A percentile compares a stretch with the other conserved stretches of the same genome.
Conservation (phyloP, 2,329 filamentous ascomycete species). For the Colletotrichum gloeosporioides region DNA sequence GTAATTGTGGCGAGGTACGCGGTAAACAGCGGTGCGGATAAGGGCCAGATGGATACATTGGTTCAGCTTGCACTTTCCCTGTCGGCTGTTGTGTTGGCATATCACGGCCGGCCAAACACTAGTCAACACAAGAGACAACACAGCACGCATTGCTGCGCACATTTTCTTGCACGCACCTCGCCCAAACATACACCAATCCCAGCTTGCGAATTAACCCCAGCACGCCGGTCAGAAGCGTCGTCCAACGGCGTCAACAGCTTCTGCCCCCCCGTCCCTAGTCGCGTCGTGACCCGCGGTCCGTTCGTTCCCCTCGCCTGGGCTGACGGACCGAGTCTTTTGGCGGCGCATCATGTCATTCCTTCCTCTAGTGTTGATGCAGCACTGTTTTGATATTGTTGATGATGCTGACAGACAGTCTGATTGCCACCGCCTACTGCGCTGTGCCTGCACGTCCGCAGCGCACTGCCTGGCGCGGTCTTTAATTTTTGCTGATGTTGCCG, state of each 20-base stretch:
- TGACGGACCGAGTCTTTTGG: not conserved
- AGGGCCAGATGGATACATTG: not conserved
- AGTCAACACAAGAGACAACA: slow-evolving; percentile 7
- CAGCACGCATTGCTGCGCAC: not conserved
- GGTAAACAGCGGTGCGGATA: not conserved
- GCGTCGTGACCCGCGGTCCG: not conserved
- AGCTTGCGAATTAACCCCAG: not conserved
- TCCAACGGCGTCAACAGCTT: slow-evolving; percentile 7
- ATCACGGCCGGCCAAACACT: slow-evolving; percentile 10
- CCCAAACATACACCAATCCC: slow-evolving; percentile 11
- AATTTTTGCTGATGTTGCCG: not conserved
- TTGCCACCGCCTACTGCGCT: not conserved
- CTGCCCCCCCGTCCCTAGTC: not conserved
- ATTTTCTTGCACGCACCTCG: slow-evolving; percentile 15
- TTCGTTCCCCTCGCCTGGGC: not conserved
- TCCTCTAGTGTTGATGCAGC: not conserved
- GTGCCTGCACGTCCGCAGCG: not conserved
- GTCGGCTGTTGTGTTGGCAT: slow-evolving; percentile 13
- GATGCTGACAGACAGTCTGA: not conserved
- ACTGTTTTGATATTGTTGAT: not conserved
- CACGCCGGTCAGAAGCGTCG: not conserved
- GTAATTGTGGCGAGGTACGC: not conserved
- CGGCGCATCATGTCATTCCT: not conserved
- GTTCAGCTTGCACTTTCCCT: not conserved
- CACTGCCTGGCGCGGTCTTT: not conserved